These are phyloP conservation scores for Kickxella alabastrina DNA, from an alignment of 192 early-diverging fungal species.

Conservation along the genomic window DNA sequence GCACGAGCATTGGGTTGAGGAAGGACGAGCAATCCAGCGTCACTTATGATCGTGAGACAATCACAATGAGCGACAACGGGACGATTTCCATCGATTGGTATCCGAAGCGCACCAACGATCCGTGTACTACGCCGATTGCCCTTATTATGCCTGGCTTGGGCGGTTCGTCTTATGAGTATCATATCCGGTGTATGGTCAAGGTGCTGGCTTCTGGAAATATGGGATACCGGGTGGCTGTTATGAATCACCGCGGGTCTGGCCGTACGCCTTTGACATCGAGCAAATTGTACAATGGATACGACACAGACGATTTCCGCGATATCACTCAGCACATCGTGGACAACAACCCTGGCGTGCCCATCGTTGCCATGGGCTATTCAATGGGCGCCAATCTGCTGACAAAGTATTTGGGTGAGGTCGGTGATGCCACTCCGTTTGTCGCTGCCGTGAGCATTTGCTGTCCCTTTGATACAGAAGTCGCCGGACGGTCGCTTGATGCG, in stretches of 20 bases:
- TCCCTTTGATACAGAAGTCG: conserved; percentile 70
- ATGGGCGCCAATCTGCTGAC: conserved; percentile 88
- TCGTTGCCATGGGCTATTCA: conserved; percentile 82
- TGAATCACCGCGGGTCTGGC: conserved; percentile 42
- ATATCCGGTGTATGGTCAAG: conserved; percentile 70
- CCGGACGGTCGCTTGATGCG: conserved; percentile 36
- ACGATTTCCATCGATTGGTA: conserved; percentile 84
- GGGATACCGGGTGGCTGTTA: conserved; percentile 65
- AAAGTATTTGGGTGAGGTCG: conserved; percentile 81
- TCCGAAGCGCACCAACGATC: conserved; percentile 52
- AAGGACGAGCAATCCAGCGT: conserved; percentile 20
- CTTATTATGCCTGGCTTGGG: conserved; percentile 84
- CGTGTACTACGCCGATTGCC: conserved; percentile 53
- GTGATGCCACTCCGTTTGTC: conserved; percentile 61
- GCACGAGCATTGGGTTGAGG: conserved; percentile 30
- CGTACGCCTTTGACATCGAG: conserved; percentile 48
- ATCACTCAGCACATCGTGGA: conserved; percentile 19
- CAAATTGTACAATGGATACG: conserved; percentile 75
- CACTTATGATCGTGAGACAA: conserved; percentile 41
- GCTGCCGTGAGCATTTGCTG: conserved; percentile 78
- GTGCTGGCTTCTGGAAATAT: conserved; percentile 33
- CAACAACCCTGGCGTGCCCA: conserved; percentile 50
- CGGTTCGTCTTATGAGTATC: conserved; percentile 89
- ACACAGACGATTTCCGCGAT: conserved; percentile 65
- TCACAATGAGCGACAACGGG: conserved; percentile 73